Evolutionary conservation across 768 basidiomycete species (phyloP).

Genomic region (Cubamyces sp.): DNA sequence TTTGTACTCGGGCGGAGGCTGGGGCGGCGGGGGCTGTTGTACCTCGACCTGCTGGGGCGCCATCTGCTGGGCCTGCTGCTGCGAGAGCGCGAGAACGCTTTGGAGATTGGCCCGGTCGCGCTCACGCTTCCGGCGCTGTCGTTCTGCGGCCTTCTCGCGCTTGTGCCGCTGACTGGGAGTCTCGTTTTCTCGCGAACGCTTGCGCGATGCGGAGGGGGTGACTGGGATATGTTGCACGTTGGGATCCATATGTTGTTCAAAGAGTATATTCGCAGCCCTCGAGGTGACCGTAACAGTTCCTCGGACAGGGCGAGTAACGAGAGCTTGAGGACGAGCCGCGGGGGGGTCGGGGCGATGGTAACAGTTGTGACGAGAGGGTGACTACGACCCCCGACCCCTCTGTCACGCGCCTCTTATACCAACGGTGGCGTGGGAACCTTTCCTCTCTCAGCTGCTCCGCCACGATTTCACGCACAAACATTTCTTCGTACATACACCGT

Average conservation of each 20-base stretch:
- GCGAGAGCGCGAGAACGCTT: conserved; percentile 31
- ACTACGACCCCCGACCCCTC: conserved; percentile 23
- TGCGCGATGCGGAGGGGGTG: conserved; percentile 42
- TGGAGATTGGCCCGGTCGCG: conserved; percentile 50
- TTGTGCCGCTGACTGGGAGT: conserved; percentile 73
- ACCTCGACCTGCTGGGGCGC: conserved; percentile 26
- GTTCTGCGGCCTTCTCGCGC: conserved; percentile 85
- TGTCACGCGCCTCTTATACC: conserved; percentile 38
- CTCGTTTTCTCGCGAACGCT: conserved; percentile 73
- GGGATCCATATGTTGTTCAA: conserved; percentile 31
- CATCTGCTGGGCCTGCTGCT: conserved; percentile 33
- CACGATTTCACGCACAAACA: neutral
- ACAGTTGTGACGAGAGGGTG: conserved; percentile 41
- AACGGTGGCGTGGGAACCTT: conserved; percentile 33
- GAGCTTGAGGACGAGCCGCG: no score
- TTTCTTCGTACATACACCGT: conserved; percentile 3
- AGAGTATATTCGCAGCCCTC: conserved; percentile 23
- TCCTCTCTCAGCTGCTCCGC: conserved; percentile 12
- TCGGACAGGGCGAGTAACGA: conserved; percentile 4
- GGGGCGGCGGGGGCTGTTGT: conserved; percentile 23
- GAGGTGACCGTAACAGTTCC: conserved; percentile 23
- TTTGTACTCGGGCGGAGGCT: conserved; percentile 24
- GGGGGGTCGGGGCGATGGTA: conserved; percentile 30
- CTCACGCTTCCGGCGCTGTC: conserved; percentile 83
- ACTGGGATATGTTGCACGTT: conserved; percentile 24